Percentiles rank a stretch among this genome's conserved stretches.
Conservation (phyloP, 2,329 filamentous ascomycete genomes). For the Fusarium vanettenii region DNA sequence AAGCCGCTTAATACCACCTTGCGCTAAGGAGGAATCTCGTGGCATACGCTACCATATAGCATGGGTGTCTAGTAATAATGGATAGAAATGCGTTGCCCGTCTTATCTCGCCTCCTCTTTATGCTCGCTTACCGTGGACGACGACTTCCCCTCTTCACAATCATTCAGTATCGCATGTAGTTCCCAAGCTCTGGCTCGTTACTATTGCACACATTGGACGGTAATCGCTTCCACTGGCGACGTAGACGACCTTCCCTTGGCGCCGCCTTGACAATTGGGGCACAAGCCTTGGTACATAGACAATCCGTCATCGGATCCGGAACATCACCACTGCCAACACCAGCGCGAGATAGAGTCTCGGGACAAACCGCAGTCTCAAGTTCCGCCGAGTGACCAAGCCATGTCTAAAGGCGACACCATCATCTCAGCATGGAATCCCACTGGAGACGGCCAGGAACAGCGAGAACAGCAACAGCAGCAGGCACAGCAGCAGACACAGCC, state of each 20-base stretch:
- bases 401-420: conserved; percentile 5
- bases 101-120: not conserved
- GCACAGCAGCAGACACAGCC: not conserved
- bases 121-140: not conserved
- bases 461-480: not conserved
- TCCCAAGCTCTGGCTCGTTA: not conserved
- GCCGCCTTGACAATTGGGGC: too few relatives aligned
- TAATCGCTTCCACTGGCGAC: too few relatives aligned
- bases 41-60: not conserved
- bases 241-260: too few relatives aligned
- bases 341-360: not conserved
- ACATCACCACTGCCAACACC: not conserved
- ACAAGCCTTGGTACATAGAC: not conserved
- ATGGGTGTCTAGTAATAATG: not conserved
- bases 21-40: not conserved
- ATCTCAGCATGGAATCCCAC: conserved; percentile 6
- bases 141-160: not conserved
- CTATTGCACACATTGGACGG: not conserved
- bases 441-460: not conserved
- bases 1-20: not conserved
- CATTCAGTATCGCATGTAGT: not conserved
- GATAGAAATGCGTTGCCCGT: not conserved
- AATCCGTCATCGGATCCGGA: not conserved
- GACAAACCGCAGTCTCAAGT: not conserved
- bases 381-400: not conserved